A percentile compares a stretch with the other conserved stretches of the same genome.
Evolutionary conservation across 1,139 yeast species (phyloP).

Genomic region (Williopsis jadinii): DNA sequence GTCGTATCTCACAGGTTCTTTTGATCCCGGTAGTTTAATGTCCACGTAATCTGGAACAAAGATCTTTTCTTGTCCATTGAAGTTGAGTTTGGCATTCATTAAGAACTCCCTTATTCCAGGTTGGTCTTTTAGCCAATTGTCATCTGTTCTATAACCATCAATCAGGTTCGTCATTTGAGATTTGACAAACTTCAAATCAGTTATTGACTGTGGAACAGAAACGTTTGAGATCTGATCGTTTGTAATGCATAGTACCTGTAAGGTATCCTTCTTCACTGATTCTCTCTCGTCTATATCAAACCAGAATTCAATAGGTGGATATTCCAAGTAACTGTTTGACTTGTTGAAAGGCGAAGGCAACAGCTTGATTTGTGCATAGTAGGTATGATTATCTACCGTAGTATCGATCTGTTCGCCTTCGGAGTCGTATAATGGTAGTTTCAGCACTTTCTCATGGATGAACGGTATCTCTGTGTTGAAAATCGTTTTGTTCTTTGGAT

Average conservation of each 20-base stretch:
- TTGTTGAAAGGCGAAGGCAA: constrained; percentile 36
- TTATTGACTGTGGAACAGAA: constrained; percentile 12
- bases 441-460: constrained; percentile 32
- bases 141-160: constrained; percentile 11
- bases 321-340: constrained; percentile 21
- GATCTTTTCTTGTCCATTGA: constrained; percentile 30
- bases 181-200: constrained; percentile 19
- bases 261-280: constrained; percentile 34
- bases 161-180: constrained; percentile 14
- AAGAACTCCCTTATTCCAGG: constrained; percentile 43
- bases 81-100: constrained; percentile 31
- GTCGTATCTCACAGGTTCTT: constrained; percentile 32
- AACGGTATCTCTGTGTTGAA: constrained; percentile 40
- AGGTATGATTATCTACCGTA: constrained; percentile 33
- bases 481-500: constrained; percentile 17
- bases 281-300: constrained; percentile 38
- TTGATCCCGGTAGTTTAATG: constrained; percentile 30
- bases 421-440: constrained; percentile 21
- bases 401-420: constrained; percentile 13
- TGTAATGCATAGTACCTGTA: constrained; percentile 14
- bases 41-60: constrained; percentile 33
- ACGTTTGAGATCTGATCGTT: constrained; percentile 15
- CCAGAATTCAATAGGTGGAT: constrained; percentile 54
- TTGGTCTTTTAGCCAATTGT: constrained; percentile 35
- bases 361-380: constrained; percentile 41